Base-by-base conservation (phyloP, 2,329 filamentous ascomycete species). In the Botryosphaeria dothidea region DNA sequence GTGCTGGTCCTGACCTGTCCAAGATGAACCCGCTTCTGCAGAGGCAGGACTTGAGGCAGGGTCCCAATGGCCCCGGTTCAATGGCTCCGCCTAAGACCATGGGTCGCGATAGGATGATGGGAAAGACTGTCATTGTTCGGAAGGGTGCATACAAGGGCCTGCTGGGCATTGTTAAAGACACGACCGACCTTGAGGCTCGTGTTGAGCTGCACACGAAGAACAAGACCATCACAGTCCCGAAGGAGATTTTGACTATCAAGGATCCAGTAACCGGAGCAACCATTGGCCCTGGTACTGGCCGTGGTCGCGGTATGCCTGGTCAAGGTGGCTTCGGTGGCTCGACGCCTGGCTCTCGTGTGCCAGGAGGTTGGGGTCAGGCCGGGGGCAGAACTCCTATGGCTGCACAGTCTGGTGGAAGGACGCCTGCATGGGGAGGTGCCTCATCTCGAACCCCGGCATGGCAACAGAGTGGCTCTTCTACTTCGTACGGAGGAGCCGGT, bases 181-280 rank as follows among this genome's bases (percentile, higher is more conserved):
- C 94, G 0, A 96, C 92, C 6, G 93, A 96, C 71, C 87, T 87
- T 3, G 88, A 91, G 72, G 94, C 92, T 31, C 90, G 93, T 68
- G 91, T 99, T 46, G 95, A 99, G 79, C 82, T 99, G 43, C 94
- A 98, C 75, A 93, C 93, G 5, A 97, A 96, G 82, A 92, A 89
- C 80, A 98, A 97, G 83, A 90, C 92, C 17, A 88, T 98, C 67
- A 93, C 90, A 7, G 87, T 98, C 38, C 86, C 88, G 21, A 96
- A 96, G 74, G 89, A 91, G 11, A 87, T 90, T 65, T 81, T 99
- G n/a, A 87, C 86, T 25, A 91, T 96, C 79, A 93, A 94, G 77
- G 94, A 99, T 68, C 82, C 85, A 67, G 79, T 90, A 64, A 94
- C 90, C 3, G 93, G 93, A 51, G 86, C 89, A 64, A 86, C 85